Evolutionary conservation across 2,329 filamentous ascomycete genomes (phyloP).

Genomic region (Aureobasidium sp.): DNA sequence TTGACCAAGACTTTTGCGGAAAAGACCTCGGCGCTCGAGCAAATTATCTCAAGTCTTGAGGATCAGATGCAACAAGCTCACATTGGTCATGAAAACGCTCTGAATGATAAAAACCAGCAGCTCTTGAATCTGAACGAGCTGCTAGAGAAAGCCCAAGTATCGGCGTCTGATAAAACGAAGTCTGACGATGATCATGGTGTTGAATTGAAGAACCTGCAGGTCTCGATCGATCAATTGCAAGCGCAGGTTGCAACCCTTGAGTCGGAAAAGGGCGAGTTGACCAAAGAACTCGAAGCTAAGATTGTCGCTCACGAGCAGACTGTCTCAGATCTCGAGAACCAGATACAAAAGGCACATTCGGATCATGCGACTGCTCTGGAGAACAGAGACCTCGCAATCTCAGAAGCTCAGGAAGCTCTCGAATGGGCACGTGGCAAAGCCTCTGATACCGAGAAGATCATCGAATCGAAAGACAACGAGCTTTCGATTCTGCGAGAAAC

Average conservation of each 20-base stretch:
- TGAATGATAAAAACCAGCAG: slow-evolving; percentile 11
- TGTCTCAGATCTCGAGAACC: background rate
- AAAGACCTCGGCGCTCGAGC: background rate
- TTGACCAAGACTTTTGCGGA: background rate
- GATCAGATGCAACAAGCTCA: background rate
- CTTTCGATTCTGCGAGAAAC: background rate
- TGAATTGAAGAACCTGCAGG: background rate
- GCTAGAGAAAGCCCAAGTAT: background rate
- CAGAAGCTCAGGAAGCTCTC: background rate
- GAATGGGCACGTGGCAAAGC: background rate
- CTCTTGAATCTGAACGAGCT: slow-evolving; percentile 4
- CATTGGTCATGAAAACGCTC: background rate
- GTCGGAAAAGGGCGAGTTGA: background rate
- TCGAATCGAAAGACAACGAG: background rate
- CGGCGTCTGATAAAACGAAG: background rate
- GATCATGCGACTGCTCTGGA: background rate
- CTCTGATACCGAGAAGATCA: background rate
- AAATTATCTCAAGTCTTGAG: background rate
- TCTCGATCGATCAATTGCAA: background rate
- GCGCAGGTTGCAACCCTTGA: background rate
- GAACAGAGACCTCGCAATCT: background rate
- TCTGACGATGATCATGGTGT: background rate
- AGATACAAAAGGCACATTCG: background rate
- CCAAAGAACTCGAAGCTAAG: background rate
- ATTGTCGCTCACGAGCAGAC: background rate